These are phyloP conservation scores for Ilyonectria destructans DNA, from an alignment of 2,329 filamentous ascomycete species.

Conservation along the genomic window DNA sequence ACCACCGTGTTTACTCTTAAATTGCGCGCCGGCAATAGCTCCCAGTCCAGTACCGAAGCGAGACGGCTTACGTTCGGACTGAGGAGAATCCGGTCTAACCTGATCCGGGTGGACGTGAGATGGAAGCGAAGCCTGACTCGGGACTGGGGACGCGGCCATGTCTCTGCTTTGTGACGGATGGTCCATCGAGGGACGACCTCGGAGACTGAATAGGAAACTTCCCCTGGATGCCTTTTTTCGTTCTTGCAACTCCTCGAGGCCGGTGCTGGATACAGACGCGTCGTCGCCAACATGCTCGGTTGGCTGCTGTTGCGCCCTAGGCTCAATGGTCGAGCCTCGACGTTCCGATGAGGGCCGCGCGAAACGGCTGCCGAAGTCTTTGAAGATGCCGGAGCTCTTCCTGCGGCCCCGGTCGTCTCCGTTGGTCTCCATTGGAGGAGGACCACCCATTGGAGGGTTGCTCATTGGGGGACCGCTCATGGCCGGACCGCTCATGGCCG, in stretches of 20 bases:
- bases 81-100: constrained; percentile 40
- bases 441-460: not conserved
- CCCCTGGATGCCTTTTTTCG: constrained; percentile 56
- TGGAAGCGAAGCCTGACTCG: constrained; percentile 36
- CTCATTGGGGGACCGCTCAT: not conserved
- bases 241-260: constrained; percentile 57
- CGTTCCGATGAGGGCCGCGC: constrained; percentile 55
- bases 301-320: constrained; percentile 33
- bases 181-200: constrained; percentile 35
- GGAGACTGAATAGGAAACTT: constrained; percentile 56
- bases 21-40: constrained; percentile 35
- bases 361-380: constrained; percentile 65
- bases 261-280: constrained; percentile 60
- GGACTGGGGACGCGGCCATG: constrained; percentile 36
- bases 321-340: constrained; percentile 48
- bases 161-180: constrained; percentile 37
- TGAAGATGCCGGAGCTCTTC: constrained; percentile 65
- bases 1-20: constrained; percentile 37
- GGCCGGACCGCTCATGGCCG: constrained; percentile 19
- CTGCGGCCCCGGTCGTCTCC: constrained; percentile 57
- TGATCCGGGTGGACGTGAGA: constrained; percentile 38
- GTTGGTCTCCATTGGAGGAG: not conserved
- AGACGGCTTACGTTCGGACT: constrained; percentile 58
- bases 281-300: constrained; percentile 52
- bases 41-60: constrained; percentile 55